Percentiles rank a stretch among this genome's conserved stretches.
These are phyloP conservation scores for Laburnicola sp. DNA, from an alignment of 2,329 filamentous ascomycete genomes.

Conservation along the genomic window DNA sequence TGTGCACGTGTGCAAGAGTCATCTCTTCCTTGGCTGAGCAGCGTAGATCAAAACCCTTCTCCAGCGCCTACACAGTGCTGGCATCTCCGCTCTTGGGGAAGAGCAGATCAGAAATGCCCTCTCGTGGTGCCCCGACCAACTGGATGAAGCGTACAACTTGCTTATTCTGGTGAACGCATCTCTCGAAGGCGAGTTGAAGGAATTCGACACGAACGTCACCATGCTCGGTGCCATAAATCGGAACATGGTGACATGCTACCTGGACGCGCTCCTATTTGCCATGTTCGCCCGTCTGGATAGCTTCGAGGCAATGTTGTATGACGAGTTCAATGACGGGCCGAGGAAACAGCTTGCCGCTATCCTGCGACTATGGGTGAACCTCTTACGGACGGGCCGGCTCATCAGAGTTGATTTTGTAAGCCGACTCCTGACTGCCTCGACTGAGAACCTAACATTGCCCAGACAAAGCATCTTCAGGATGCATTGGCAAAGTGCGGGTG, in stretches of 20 bases:
- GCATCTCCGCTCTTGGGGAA: constrained; percentile 60
- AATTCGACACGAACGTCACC: constrained; percentile 70
- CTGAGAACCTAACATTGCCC: constrained; percentile 2
- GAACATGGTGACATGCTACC: constrained; percentile 86
- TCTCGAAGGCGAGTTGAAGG: constrained; percentile 74
- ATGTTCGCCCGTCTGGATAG: constrained; percentile 92
- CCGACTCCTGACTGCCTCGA: constrained; percentile 3
- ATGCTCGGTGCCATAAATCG: constrained; percentile 88
- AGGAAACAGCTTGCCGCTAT: constrained; percentile 75
- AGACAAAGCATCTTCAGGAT: constrained; percentile 83
- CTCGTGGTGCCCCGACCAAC: constrained; percentile 68
- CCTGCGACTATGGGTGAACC: constrained; percentile 88
- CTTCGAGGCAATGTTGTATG: constrained; percentile 90
- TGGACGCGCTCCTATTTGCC: constrained; percentile 88
- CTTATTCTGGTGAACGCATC: constrained; percentile 79
- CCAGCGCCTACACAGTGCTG: constrained; percentile 55
- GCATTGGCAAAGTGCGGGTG: constrained; percentile 84
- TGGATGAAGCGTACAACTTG: constrained; percentile 74
- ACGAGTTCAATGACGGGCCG: constrained; percentile 71
- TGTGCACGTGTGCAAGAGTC: constrained; percentile 17
- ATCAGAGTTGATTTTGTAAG: constrained; percentile 82
- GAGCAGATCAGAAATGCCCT: constrained; percentile 67
- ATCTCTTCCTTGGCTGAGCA: background rate
- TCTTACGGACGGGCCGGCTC: constrained; percentile 80
- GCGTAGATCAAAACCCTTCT: constrained; percentile 57